Base-by-base conservation (phyloP, 1,284 basidiomycete genomes). In the Trichosporon sp. region DNA sequence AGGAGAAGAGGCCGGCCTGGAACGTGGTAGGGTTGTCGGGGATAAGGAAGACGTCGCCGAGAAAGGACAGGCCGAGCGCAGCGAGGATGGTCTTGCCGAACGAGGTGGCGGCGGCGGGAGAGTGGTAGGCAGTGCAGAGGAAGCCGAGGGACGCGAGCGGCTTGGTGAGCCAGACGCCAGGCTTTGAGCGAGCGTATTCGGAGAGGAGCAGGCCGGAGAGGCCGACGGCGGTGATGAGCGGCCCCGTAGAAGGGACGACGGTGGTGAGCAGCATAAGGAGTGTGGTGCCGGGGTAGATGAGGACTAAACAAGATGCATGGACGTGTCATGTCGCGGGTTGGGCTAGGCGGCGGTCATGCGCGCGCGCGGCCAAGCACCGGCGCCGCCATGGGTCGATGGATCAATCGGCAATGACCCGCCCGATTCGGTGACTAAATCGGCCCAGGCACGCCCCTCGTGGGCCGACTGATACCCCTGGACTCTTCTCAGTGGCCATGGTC, bases 1-100 rank as follows among this genome's bases (percentile, higher is more conserved):
- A 75, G 10, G 71, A 46, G 66, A 68, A 65, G 19, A 75, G 71
- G 12, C 74, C 71, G 1, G 68, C 71, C 59, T 69, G 54, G 71
- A 74, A 74, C 40, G 48, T 64, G 1, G 12, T 64, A 3, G 32
- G 51, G 35, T 68, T 69, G 59, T 67, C 46, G 59, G 43, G 19
- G 37, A 75, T 68, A 16, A 73, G 71, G 37, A 70, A 63, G n/a
- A 75, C 70, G 66, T 72, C 71, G 66, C 71, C 71, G n/a, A 65
- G 21, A 8, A 65, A 65, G 31, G 65, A 69, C 7, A 73, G 35
- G 4, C 51, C 37, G 38, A 75, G 74, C 3, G 68, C 68, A 14
- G 43, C 51, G 35, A 73, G 40, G 54, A 75, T 46, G 8, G 65
- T 35, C 38, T 37, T 40, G 16, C 70, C 66, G 31, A 68, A 68